A percentile compares a stretch with the other conserved stretches of the same genome.
Evolutionary conservation across 306 rosid genomes (phyloP).

Genomic region (Lathyrus oleraceus): DNA sequence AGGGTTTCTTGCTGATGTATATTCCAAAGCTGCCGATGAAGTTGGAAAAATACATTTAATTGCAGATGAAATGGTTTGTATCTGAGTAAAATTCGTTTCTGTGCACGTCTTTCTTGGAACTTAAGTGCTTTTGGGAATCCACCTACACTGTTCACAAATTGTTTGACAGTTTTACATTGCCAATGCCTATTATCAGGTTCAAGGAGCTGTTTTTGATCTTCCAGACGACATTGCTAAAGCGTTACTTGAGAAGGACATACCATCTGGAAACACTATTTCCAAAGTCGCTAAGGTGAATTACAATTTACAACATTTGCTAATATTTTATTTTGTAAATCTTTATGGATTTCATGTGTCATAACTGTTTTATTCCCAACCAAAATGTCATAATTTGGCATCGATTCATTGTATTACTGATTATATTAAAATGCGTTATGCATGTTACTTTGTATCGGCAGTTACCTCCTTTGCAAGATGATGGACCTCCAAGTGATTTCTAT

Average conservation of each 20-base stretch:
- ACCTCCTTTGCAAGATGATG: constrained; percentile 96
- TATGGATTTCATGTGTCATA: background rate
- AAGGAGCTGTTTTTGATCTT: constrained; percentile 95
- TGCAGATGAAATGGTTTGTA: constrained; percentile 88
- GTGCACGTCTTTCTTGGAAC: constrained; percentile 13
- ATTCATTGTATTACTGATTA: constrained; percentile 23
- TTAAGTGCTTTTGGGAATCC: constrained; percentile 13
- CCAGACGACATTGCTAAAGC: constrained; percentile 94
- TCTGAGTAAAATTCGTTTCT: constrained; percentile 29
- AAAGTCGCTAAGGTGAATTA: constrained; percentile 72
- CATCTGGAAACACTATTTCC: constrained; percentile 75
- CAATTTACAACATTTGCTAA: constrained; percentile 25
- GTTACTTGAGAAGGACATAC: constrained; percentile 66
- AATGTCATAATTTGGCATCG: constrained; percentile 6
- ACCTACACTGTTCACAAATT: constrained; percentile 24
- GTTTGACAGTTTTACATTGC: constrained; percentile 37
- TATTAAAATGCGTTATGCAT: constrained; percentile 10
- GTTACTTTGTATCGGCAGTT: constrained; percentile 56
- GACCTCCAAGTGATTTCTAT: constrained; percentile 78
- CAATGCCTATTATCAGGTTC: constrained; percentile 59
- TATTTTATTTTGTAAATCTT: background rate
- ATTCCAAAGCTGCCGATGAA: constrained; percentile 90
- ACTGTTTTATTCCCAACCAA: constrained; percentile 1
- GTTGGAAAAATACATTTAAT: constrained; percentile 86
- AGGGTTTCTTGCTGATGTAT: constrained; percentile 88